Evolutionary conservation across 345 rosid species (phyloP).

Genomic region (Pelargonium nanum): DNA sequence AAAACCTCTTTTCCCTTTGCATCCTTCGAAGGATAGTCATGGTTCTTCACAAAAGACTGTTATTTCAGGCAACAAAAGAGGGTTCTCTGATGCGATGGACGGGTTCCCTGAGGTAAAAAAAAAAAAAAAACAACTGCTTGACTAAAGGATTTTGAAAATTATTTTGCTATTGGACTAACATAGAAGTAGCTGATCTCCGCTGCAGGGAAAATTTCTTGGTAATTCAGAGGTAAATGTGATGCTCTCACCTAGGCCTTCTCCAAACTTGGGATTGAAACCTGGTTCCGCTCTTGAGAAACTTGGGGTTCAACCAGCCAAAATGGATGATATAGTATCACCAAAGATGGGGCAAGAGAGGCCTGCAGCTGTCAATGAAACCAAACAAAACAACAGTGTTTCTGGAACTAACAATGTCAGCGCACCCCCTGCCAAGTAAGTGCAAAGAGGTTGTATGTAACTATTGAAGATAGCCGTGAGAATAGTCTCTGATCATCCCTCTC

Average conservation of each 20-base stretch:
- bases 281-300: slow-evolving; percentile 39
- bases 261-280: slow-evolving; percentile 36
- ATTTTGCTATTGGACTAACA: slow-evolving; percentile 10
- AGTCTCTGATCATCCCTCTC: slow-evolving; percentile 6
- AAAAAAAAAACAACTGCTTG: neutral
- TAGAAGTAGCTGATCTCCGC: slow-evolving; percentile 12
- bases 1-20: slow-evolving; percentile 55
- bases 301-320: slow-evolving; percentile 31
- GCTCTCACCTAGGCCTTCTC: slow-evolving; percentile 37
- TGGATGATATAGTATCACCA: slow-evolving; percentile 24
- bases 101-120: slow-evolving; percentile 40
- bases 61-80: slow-evolving; percentile 57
- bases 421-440: slow-evolving; percentile 51
- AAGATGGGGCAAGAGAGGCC: slow-evolving; percentile 30
- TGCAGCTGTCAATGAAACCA: slow-evolving; percentile 20
- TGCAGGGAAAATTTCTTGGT: slow-evolving; percentile 40
- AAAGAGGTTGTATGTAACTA: neutral
- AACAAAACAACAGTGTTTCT: slow-evolving; percentile 16
- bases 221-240: slow-evolving; percentile 26
- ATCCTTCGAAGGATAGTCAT: slow-evolving; percentile 36
- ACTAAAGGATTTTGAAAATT: slow-evolving; percentile 2
- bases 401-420: slow-evolving; percentile 24
- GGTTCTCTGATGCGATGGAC: slow-evolving; percentile 55
- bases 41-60: slow-evolving; percentile 30
- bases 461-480: neutral